These are phyloP conservation scores for Porcisia deanei DNA, from an alignment of 208 protist species.

Conservation along the genomic window DNA sequence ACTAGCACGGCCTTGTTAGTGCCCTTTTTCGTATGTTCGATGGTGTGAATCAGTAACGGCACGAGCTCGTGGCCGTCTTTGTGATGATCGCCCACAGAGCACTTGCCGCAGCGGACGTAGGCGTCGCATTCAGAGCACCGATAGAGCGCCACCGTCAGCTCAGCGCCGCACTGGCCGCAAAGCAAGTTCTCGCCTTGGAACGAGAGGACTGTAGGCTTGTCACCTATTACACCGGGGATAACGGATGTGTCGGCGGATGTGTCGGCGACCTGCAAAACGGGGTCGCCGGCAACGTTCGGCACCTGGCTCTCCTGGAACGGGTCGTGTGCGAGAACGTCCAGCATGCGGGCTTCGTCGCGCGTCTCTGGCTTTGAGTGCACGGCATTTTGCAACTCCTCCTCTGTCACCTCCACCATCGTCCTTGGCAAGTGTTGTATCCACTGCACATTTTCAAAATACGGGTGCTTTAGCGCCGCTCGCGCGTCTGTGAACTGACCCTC, in stretches of 20 bases:
- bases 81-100: conserved; percentile 61
- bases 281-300: conserved; percentile 23
- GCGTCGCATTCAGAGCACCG: conserved; percentile 51
- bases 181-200: conserved; percentile 46
- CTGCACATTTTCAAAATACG: conserved; percentile 41
- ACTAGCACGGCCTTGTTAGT: conserved; percentile 45
- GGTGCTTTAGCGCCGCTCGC: conserved; percentile 46
- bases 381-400: conserved; percentile 41
- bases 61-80: conserved; percentile 54
- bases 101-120: conserved; percentile 81
- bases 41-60: conserved; percentile 61
- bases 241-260: conserved; percentile 25
- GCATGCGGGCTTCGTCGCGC: conserved; percentile 61
- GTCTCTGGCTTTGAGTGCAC: conserved; percentile 42
- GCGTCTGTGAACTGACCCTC: conserved; percentile 26
- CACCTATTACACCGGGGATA: conserved; percentile 13
- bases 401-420: conserved; percentile 37
- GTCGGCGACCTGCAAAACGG: conserved; percentile 15
- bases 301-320: conserved; percentile 50
- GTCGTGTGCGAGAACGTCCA: conserved; percentile 63
- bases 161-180: conserved; percentile 63
- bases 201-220: conserved; percentile 30
- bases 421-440: conserved; percentile 13
- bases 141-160: conserved; percentile 65
- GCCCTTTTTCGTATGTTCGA: conserved; percentile 45